Base-by-base conservation (phyloP, 2,329 filamentous ascomycete species). In the Drechslerella coelobrocha region DNA sequence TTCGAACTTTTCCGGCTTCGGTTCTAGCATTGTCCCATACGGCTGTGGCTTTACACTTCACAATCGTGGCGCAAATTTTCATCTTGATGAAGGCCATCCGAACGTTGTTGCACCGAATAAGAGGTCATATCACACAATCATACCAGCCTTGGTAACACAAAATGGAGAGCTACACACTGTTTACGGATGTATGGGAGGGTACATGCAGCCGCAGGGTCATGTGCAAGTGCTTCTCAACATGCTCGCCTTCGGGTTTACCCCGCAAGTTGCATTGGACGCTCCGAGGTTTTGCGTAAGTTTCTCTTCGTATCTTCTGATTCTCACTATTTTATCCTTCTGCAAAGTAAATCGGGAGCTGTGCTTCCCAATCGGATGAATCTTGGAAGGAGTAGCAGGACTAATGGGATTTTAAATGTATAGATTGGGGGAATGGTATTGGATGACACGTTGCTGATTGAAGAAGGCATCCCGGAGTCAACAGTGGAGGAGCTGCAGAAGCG, bases 161-260 rank as follows among this genome's bases (percentile, higher is more conserved):
- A 78, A 55, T 17, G 66, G 52, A 12, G 68, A 65, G 17, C 19
- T 59, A 12, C 56, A 68, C 27, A 61, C 47, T 10, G 89, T 96
- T 0, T 97, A 93, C 76, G 94, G 94, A 57, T 93, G 97, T 69
- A 97, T 97, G 94, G 94, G 94, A 56, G 93, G 92, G 1, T 97
- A 95, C 80, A 97, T 97, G 90, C 94, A 99, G 80, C 94, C 94
- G 0, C 94, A 97, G 79, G 94, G 93, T 21, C 94, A 97, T 71
- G 88, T 97, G 0, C 94, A 97, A 79, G 92, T 96, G 0, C 81
- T 99, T 8, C 82, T 97, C 1, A 96, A 95, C 74, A 92, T 96
- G 84, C 80, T 96, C 0, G 86, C 92, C 0, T 96, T 92, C 75
- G 86, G 87, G 1, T 83, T 91, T 57, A 89, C 88, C 73, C 92